phyloP scores from a whole-genome alignment of 192 early-diverging fungal genomes.

The Phlyctochytrium planicorne region DNA sequence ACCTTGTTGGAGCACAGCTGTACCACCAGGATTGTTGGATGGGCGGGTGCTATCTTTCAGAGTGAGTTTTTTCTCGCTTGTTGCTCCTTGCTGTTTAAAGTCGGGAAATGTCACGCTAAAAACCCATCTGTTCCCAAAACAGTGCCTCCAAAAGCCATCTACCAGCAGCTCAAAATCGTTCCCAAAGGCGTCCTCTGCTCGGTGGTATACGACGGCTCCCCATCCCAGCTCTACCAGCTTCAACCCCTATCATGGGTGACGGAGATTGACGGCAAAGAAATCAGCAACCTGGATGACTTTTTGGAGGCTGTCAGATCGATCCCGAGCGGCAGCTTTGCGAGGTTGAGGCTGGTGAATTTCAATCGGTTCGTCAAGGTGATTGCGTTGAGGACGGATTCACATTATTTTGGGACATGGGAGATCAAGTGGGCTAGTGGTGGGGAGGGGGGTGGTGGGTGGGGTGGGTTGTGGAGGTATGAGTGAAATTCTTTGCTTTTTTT shows the following conservation, averaged over 20 bases:
- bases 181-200: constrained; percentile 46
- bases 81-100: not conserved
- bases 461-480: no score
- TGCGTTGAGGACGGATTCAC: constrained; percentile 36
- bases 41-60: constrained; percentile 41
- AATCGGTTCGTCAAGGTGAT: constrained; percentile 37
- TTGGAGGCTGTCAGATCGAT: constrained; percentile 29
- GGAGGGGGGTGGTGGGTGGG: no score
- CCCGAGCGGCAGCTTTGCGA: constrained; percentile 30
- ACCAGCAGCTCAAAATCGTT: constrained; percentile 40
- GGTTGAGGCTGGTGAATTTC: constrained; percentile 34
- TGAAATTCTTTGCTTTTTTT: no score
- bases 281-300: constrained; percentile 30
- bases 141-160: constrained; percentile 44
- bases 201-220: constrained; percentile 42
- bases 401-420: constrained; percentile 45
- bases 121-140: not conserved
- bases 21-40: constrained; percentile 27
- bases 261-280: constrained; percentile 27
- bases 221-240: constrained; percentile 40
- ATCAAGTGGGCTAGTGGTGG: no score
- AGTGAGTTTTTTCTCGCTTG: constrained; percentile 4
- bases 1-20: constrained; percentile 16
- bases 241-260: constrained; percentile 38
- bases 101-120: no score